A percentile compares a stretch with the other conserved stretches of the same genome.
These are phyloP conservation scores for Retiboletus fuscus DNA, from an alignment of 1,284 basidiomycete species.

Conservation along the genomic window DNA sequence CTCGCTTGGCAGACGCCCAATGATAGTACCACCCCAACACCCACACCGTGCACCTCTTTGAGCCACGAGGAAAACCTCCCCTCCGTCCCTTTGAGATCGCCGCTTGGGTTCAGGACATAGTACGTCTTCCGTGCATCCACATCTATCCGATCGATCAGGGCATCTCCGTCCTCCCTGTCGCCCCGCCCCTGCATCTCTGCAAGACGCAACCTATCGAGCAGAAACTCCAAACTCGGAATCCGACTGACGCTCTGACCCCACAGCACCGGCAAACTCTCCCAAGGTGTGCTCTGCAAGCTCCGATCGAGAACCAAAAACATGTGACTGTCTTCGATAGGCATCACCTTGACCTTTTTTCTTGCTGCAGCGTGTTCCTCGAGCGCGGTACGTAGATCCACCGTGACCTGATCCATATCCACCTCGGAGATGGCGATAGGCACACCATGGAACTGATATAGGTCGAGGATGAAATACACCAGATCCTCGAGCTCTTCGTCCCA, in stretches of 20 bases:
- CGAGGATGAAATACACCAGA: slow-evolving; percentile 92
- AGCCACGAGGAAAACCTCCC: slow-evolving; percentile 85
- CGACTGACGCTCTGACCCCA: slow-evolving; percentile 89
- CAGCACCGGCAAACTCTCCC: slow-evolving; percentile 94
- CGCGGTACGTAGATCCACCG: slow-evolving; percentile 75
- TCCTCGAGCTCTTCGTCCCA: slow-evolving; percentile 96
- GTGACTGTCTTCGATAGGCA: slow-evolving; percentile 67
- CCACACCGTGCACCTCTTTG: slow-evolving; percentile 70
- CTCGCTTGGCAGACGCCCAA: slow-evolving; percentile 83
- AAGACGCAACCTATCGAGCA: slow-evolving; percentile 83
- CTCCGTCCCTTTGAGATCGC: slow-evolving; percentile 89
- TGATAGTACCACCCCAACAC: slow-evolving; percentile 88
- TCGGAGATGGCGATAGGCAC: slow-evolving; percentile 91
- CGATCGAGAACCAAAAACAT: slow-evolving; percentile 93
- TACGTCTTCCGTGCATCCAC: slow-evolving; percentile 80
- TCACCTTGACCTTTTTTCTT: slow-evolving; percentile 49
- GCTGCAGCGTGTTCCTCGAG: slow-evolving; percentile 76
- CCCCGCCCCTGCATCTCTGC: slow-evolving; percentile 56
- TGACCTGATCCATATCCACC: slow-evolving; percentile 90
- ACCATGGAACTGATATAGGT: slow-evolving; percentile 94
- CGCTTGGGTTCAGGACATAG: slow-evolving; percentile 93
- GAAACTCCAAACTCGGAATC: slow-evolving; percentile 89
- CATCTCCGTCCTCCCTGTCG: slow-evolving; percentile 31
- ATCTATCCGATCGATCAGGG: slow-evolving; percentile 58
- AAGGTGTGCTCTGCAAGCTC: slow-evolving; percentile 90